Percentiles rank a stretch among this genome's conserved stretches.
phyloP scores from a whole-genome alignment of 2,329 filamentous ascomycete species.

The Mycosphaerella arachidis region DNA sequence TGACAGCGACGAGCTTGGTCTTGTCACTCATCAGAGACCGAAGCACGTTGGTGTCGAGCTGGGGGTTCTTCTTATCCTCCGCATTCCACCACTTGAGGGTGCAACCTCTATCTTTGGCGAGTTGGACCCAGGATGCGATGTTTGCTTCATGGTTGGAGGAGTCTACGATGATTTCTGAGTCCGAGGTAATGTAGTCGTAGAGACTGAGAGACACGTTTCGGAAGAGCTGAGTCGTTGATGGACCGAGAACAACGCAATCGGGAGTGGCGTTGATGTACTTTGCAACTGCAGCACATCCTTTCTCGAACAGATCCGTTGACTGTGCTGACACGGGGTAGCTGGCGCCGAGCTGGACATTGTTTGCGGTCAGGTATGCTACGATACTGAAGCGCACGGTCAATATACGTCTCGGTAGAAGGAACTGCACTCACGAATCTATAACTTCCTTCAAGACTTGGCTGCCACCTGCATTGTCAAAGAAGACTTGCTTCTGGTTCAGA shows the following conservation, averaged over 20 bases:
- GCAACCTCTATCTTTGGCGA: slow-evolving; percentile 59
- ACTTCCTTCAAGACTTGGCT: slow-evolving; percentile 61
- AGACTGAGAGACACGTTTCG: slow-evolving; percentile 61
- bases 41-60: slow-evolving; percentile 56
- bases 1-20: slow-evolving; percentile 68
- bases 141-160: slow-evolving; percentile 75
- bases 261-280: slow-evolving; percentile 63
- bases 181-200: slow-evolving; percentile 54
- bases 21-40: slow-evolving; percentile 55
- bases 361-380: slow-evolving; percentile 59
- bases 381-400: slow-evolving; percentile 45
- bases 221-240: slow-evolving; percentile 71
- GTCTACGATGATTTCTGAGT: slow-evolving; percentile 60
- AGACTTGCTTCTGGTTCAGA: slow-evolving; percentile 62
- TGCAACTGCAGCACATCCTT: slow-evolving; percentile 62
- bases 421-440: slow-evolving; percentile 55
- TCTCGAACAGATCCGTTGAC: slow-evolving; percentile 56
- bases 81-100: slow-evolving; percentile 64
- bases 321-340: slow-evolving; percentile 58
- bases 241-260: slow-evolving; percentile 67
- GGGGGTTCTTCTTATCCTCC: slow-evolving; percentile 48
- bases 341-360: slow-evolving; percentile 72
- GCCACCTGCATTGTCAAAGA: slow-evolving; percentile 74
- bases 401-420: slow-evolving; percentile 59
- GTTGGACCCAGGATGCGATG: slow-evolving; percentile 66